phyloP scores from a whole-genome alignment of 768 basidiomycete genomes.

The Phlebiopsis flavidoalba region DNA sequence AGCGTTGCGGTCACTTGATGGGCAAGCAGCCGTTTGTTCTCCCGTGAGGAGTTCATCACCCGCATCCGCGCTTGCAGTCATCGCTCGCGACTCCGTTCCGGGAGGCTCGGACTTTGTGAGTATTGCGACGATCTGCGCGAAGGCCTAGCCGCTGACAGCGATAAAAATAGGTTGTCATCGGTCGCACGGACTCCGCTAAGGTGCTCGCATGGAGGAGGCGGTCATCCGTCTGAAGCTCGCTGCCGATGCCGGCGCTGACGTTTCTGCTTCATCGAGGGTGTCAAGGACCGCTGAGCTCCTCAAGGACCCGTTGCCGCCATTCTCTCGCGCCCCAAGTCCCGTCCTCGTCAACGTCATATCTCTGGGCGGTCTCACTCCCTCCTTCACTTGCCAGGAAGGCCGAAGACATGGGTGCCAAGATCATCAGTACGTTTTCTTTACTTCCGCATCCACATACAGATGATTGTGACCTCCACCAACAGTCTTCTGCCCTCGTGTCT shows the following conservation, averaged over 20 bases:
- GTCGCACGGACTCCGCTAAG: conserved; percentile 74
- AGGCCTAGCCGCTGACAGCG: not conserved
- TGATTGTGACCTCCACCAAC: not conserved
- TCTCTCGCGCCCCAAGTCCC: conserved; percentile 66
- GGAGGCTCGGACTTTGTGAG: conserved; percentile 68
- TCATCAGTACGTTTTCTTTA: conserved; percentile 53
- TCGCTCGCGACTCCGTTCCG: conserved; percentile 71
- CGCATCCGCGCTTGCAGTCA: conserved; percentile 63
- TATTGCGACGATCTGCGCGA: not conserved
- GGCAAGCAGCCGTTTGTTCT: conserved; percentile 74
- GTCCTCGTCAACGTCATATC: conserved; percentile 79
- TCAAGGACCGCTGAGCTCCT: conserved; percentile 57
- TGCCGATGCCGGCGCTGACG: conserved; percentile 69
- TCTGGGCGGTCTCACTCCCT: conserved; percentile 71
- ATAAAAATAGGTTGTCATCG: conserved; percentile 37
- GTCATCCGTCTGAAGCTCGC: conserved; percentile 61
- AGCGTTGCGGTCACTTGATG: conserved; percentile 74
- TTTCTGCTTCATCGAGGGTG: conserved; percentile 79
- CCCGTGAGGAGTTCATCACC: too few relatives aligned
- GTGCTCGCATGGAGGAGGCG: conserved; percentile 76
- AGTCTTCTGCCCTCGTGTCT: conserved; percentile 76
- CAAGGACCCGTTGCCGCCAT: conserved; percentile 54
- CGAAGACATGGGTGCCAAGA: conserved; percentile 66
- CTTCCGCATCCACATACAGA: not conserved
- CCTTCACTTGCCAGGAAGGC: conserved; percentile 68